These are phyloP conservation scores for Tetraselmis striata DNA, from an alignment of 139 green algal species.

Conservation along the genomic window DNA sequence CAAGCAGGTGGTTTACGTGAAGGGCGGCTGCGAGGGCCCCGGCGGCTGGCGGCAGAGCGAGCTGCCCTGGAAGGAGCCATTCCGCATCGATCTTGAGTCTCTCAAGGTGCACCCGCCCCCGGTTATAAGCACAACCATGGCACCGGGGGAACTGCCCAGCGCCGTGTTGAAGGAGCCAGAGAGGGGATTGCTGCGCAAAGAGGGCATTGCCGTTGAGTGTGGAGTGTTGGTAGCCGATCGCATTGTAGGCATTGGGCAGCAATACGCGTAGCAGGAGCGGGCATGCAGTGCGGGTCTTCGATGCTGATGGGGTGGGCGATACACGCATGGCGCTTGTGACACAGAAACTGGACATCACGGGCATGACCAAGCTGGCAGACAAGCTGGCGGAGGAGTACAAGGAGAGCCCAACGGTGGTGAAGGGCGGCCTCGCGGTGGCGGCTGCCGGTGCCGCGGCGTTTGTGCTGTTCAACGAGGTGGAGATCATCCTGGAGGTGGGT, in stretches of 20 bases:
- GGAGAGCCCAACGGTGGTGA: conserved; percentile 23
- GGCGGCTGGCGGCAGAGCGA: conserved; percentile 25
- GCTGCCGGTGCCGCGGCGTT: conserved; percentile 27
- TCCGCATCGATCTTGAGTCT: not conserved
- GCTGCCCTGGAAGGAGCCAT: conserved; percentile 21
- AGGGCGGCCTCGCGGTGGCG: conserved; percentile 28
- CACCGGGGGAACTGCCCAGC: not conserved
- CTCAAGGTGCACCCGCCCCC: not conserved
- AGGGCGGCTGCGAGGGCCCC: conserved; percentile 31
- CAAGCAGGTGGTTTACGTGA: conserved; percentile 31
- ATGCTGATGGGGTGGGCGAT: too few relatives aligned
- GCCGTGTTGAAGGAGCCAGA: too few relatives aligned
- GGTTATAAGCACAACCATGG: too few relatives aligned
- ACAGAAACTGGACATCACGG: conserved; percentile 5
- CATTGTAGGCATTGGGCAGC: too few relatives aligned
- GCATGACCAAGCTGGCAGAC: conserved; percentile 15
- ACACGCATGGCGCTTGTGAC: not conserved
- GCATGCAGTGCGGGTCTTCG: too few relatives aligned
- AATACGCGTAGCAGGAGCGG: too few relatives aligned
- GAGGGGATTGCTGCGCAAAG: too few relatives aligned
- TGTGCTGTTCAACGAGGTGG: conserved; percentile 40
- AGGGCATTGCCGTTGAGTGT: too few relatives aligned
- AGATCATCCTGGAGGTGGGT: conserved; percentile 41
- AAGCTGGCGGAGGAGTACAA: conserved; percentile 38
- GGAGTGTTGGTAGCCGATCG: too few relatives aligned